These are phyloP conservation scores for Hygrophorus pudorinus DNA, from an alignment of 768 basidiomycete genomes.

Conservation along the genomic window DNA sequence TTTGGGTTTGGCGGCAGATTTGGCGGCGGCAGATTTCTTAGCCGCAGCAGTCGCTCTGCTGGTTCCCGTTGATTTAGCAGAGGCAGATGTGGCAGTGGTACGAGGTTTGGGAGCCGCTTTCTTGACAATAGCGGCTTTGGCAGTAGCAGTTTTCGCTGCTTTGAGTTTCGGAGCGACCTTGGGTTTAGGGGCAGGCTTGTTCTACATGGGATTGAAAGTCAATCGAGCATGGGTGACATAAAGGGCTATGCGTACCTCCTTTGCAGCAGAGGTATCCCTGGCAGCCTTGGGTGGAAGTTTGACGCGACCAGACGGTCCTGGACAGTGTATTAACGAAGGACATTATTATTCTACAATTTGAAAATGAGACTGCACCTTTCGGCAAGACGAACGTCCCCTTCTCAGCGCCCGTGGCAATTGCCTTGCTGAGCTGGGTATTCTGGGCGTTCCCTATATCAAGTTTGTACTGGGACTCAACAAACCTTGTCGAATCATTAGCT, in stretches of 20 bases:
- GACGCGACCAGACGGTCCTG: slow-evolving; percentile 62
- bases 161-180: slow-evolving; percentile 32
- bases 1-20: slow-evolving; percentile 11
- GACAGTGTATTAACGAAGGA: slow-evolving; percentile 13
- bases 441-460: slow-evolving; percentile 74
- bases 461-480: slow-evolving; percentile 74
- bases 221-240: neutral
- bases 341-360: too few species aligned
- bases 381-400: slow-evolving; percentile 79
- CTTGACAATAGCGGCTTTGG: slow-evolving; percentile 8
- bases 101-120: slow-evolving; percentile 13
- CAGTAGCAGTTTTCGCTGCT: slow-evolving; percentile 7
- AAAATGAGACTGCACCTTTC: slow-evolving; percentile 48
- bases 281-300: slow-evolving; percentile 52
- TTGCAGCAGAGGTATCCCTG: slow-evolving; percentile 20
- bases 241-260: slow-evolving; percentile 29
- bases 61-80: slow-evolving; percentile 19
- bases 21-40: slow-evolving; percentile 19
- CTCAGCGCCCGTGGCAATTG: slow-evolving; percentile 74
- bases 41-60: slow-evolving; percentile 14
- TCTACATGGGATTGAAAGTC: slow-evolving; percentile 9
- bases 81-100: slow-evolving; percentile 10
- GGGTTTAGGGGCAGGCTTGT: slow-evolving; percentile 24
- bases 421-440: slow-evolving; percentile 66
- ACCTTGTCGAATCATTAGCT: slow-evolving; percentile 35